Percentiles rank a stretch among this genome's conserved stretches.
Evolutionary conservation across 2,329 filamentous ascomycete genomes (phyloP).

Genomic region (Monosporascus sp.): DNA sequence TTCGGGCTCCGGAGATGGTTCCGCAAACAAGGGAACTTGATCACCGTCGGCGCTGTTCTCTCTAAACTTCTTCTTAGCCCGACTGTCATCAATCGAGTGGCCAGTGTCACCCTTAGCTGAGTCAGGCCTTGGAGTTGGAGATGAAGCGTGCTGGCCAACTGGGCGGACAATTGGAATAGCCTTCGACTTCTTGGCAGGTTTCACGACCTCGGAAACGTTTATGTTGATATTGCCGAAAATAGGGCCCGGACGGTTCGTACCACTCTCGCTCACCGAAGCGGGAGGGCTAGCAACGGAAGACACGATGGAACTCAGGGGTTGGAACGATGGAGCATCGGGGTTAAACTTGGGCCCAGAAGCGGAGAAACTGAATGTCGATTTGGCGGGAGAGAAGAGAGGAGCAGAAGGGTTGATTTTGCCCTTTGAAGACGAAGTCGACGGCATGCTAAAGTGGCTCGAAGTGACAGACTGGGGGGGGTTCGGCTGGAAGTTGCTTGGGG

Average conservation of each 20-base stretch:
- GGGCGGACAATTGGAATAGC: slow-evolving; percentile 76
- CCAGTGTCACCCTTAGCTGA: slow-evolving; percentile 46
- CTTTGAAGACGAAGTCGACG: slow-evolving; percentile 30
- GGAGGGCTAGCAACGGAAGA: slow-evolving; percentile 42
- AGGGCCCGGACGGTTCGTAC: slow-evolving; percentile 37
- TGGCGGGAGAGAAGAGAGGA: slow-evolving; percentile 64
- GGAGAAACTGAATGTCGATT: slow-evolving; percentile 53
- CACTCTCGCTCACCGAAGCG: slow-evolving; percentile 39
- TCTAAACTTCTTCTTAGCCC: slow-evolving; percentile 67
- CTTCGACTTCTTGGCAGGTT: slow-evolving; percentile 68
- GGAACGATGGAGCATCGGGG: slow-evolving; percentile 72
- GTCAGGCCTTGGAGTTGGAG: slow-evolving; percentile 10
- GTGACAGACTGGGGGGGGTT: slow-evolving; percentile 29
- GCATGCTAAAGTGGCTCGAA: slow-evolving; percentile 38
- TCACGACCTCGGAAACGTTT: slow-evolving; percentile 55
- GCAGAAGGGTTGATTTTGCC: slow-evolving; percentile 63
- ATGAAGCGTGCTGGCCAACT: slow-evolving; percentile 39
- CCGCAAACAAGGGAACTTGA: slow-evolving; percentile 70
- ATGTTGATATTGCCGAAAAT: slow-evolving; percentile 70
- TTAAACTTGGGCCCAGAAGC: slow-evolving; percentile 64
- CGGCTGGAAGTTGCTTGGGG: slow-evolving; percentile 38
- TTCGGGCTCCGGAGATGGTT: slow-evolving; percentile 35
- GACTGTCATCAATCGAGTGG: slow-evolving; percentile 59
- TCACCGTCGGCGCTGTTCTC: slow-evolving; percentile 62
- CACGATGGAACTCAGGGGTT: slow-evolving; percentile 49